Base-by-base conservation (phyloP, 2,329 filamentous ascomycete genomes). In the Fusarium nelsonii region DNA sequence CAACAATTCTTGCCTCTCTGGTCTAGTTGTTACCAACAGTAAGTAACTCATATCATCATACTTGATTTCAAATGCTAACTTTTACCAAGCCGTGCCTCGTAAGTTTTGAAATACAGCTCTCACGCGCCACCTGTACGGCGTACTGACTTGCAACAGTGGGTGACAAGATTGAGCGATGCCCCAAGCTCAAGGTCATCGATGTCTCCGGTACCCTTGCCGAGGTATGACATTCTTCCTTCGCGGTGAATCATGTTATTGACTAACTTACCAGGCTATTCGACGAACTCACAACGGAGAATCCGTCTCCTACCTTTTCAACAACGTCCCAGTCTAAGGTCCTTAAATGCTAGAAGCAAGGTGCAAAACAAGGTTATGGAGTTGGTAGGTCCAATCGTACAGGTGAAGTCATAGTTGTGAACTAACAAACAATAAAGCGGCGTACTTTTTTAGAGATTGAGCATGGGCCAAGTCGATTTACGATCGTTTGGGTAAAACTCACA, bases 11-110 rank as follows among this genome's bases (percentile, higher is more conserved):
- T 87, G 89, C 77, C 82, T 97, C 70, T 89, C 88, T 72, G 90
- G 91, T 74, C 83, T 97, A 37, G 93, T 97, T 15, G 93, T 97
- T 36, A 97, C 94, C 49, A 97, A 97, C 81, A 97, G 81, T 83
- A 74, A 75, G 80, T 75, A 61, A n/a, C 26, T n/a, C 11, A 12
- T 58, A 6, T 52, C 68, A 18, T 14, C 20, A 8, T 46, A 40
- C 52, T 10, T 16, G 12, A 12, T 10, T 10, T 37, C 14, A 4
- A 18, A 18, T 65, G 51, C 75, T 79, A 71, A 80, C 69, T 20
- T 39, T 50, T 20, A 1, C n/a, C 23, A 49, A 81, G 79, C 79
- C 65, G 79, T 81, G 45, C 79, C 79, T 65, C 72, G 73, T 76
- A 72, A 68, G 73, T 75, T 40, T 20, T 4, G 10, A 26, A 6